phyloP scores from a whole-genome alignment of 169 alveolate species.

The Plasmodium falciparum region DNA sequence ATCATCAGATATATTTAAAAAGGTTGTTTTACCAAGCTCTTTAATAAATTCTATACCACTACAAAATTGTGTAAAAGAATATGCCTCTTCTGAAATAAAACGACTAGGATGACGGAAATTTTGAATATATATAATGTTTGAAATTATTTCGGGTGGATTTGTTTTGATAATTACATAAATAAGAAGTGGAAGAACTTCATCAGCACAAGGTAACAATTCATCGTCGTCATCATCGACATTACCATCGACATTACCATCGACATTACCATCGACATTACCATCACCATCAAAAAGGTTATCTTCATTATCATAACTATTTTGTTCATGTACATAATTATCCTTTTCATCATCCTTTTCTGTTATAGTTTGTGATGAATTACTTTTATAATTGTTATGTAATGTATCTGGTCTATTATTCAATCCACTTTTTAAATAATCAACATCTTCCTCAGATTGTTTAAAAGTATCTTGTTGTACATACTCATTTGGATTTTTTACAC shows the following conservation, averaged over 20 bases:
- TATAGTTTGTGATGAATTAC: no score
- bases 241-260: no score
- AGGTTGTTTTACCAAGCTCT: conserved; percentile 75
- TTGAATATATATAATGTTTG: conserved; percentile 86
- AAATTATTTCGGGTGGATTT: conserved; percentile 87
- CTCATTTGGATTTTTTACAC: neutral
- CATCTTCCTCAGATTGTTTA: no score
- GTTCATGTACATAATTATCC: no score
- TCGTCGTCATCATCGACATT: conserved; percentile 1
- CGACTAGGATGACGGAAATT: conserved; percentile 88
- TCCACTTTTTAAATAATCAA: no score
- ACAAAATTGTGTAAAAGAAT: conserved; percentile 87
- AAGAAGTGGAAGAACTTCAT: conserved; percentile 88
- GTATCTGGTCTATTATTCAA: no score
- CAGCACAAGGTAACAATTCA: conserved; percentile 86
- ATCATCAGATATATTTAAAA: conserved; percentile 72
- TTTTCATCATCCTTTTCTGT: no score
- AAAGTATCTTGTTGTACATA: neutral
- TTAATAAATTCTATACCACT: conserved; percentile 88
- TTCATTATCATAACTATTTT: neutral
- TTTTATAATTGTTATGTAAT: no score
- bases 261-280: no score
- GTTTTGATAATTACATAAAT: conserved; percentile 86
- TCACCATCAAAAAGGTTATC: neutral
- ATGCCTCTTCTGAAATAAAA: conserved; percentile 88